A percentile compares a stretch with the other conserved stretches of the same genome.
These are phyloP conservation scores for Brettanomyces sp. DNA, from an alignment of 805 yeast species.

Conservation along the genomic window DNA sequence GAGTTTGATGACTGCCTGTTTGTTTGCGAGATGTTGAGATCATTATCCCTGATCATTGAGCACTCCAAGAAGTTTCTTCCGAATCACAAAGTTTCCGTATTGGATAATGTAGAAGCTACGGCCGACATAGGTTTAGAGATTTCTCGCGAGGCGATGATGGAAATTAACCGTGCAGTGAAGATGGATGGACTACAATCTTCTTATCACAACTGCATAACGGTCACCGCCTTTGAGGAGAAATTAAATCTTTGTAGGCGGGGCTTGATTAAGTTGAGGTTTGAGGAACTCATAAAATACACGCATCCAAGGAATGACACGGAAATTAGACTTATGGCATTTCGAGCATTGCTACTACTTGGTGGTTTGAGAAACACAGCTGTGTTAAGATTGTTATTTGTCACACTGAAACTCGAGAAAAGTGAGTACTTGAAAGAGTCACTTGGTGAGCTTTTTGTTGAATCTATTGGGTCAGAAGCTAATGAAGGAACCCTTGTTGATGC, in stretches of 20 bases:
- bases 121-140: conserved; percentile 27
- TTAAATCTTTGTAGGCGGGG: conserved; percentile 51
- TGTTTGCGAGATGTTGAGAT: conserved; percentile 44
- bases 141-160: conserved; percentile 44
- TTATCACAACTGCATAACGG: conserved; percentile 44
- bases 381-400: conserved; percentile 51
- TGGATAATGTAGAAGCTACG: conserved; percentile 7
- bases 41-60: conserved; percentile 33
- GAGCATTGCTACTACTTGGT: conserved; percentile 62
- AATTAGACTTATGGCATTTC: conserved; percentile 59
- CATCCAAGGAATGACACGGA: conserved; percentile 35
- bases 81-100: conserved; percentile 14
- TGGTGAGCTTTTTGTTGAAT: conserved; percentile 34
- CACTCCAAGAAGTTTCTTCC: conserved; percentile 16
- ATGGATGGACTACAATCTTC: conserved; percentile 86
- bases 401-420: conserved; percentile 47
- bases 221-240: conserved; percentile 49
- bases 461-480: conserved; percentile 60
- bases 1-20: conserved; percentile 66
- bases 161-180: conserved; percentile 64
- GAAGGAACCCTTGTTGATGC: conserved; percentile 48
- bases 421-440: conserved; percentile 42
- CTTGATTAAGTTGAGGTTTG: conserved; percentile 38
- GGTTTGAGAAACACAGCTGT: conserved; percentile 61
- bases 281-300: conserved; percentile 48